A percentile compares a stretch with the other conserved stretches of the same genome.
These are phyloP conservation scores for Verticillium tricorpus DNA, from an alignment of 2,329 filamentous ascomycete genomes.

Conservation along the genomic window DNA sequence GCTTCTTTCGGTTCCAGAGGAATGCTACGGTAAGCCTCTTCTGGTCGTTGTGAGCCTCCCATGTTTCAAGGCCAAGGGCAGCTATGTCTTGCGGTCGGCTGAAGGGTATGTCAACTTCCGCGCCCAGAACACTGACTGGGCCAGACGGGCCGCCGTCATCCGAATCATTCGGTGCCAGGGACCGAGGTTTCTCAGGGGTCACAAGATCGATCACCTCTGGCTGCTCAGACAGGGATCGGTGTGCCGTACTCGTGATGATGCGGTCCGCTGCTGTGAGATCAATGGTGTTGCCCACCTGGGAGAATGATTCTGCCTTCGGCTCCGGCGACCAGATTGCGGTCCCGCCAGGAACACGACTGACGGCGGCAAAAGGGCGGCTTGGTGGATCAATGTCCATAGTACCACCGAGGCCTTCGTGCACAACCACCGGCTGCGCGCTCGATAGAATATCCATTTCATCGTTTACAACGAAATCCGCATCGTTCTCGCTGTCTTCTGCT, in stretches of 20 bases:
- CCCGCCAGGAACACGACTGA: not conserved
- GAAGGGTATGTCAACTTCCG: conserved; percentile 6
- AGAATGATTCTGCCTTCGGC: not conserved
- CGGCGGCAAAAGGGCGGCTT: not conserved
- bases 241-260: not conserved
- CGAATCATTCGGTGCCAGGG: not conserved
- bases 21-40: conserved; percentile 23
- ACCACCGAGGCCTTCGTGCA: not conserved
- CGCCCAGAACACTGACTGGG: not conserved
- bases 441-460: conserved; percentile 6
- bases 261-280: conserved; percentile 9
- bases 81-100: conserved; percentile 9
- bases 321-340: not conserved
- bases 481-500: conserved; percentile 33
- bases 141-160: not conserved
- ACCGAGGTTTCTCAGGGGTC: conserved; percentile 2
- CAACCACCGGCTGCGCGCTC: not conserved
- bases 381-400: not conserved
- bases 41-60: conserved; percentile 15
- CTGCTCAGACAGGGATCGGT: not conserved
- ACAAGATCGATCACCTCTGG: conserved; percentile 6
- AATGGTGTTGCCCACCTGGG: conserved; percentile 1
- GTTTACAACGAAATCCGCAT: conserved; percentile 45
- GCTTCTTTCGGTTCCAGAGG: conserved; percentile 17
- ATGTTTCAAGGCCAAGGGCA: conserved; percentile 8